Conservation (phyloP, 352 stramenopile genomes). For the Phytopythium montanum region DNA sequence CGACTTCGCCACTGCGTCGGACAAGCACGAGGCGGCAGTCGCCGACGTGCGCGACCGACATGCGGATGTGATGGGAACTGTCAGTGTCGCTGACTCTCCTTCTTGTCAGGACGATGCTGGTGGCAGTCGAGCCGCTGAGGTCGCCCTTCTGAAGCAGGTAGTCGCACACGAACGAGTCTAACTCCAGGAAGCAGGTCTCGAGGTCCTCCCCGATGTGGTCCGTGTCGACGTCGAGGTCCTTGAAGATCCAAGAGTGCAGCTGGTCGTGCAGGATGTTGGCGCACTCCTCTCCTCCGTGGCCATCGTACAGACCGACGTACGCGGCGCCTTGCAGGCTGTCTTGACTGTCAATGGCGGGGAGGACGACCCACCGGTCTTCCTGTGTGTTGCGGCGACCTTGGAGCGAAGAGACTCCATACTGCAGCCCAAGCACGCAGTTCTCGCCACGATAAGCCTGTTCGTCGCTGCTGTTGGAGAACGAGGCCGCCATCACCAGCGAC, state of each 20-base stretch:
- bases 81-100: background rate
- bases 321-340: constrained; percentile 18
- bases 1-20: constrained; percentile 28
- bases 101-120: constrained; percentile 42
- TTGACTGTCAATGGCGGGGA: constrained; percentile 28
- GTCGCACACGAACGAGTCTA: constrained; percentile 70
- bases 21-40: constrained; percentile 70
- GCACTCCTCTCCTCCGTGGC: constrained; percentile 73
- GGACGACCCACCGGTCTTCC: constrained; percentile 67
- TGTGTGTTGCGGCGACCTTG: constrained; percentile 68
- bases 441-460: constrained; percentile 35
- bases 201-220: constrained; percentile 23
- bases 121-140: constrained; percentile 77
- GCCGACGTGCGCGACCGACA: constrained; percentile 56
- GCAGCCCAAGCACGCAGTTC: constrained; percentile 29
- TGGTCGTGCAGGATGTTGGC: constrained; percentile 71
- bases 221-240: background rate
- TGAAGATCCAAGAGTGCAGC: constrained; percentile 67
- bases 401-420: constrained; percentile 46
- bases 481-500: background rate
- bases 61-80: background rate
- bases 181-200: constrained; percentile 46
- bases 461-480: constrained; percentile 10
- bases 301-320: constrained; percentile 83
- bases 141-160: constrained; percentile 69